phyloP scores from a whole-genome alignment of 345 rosid genomes.

The Corchorus olitorius region DNA sequence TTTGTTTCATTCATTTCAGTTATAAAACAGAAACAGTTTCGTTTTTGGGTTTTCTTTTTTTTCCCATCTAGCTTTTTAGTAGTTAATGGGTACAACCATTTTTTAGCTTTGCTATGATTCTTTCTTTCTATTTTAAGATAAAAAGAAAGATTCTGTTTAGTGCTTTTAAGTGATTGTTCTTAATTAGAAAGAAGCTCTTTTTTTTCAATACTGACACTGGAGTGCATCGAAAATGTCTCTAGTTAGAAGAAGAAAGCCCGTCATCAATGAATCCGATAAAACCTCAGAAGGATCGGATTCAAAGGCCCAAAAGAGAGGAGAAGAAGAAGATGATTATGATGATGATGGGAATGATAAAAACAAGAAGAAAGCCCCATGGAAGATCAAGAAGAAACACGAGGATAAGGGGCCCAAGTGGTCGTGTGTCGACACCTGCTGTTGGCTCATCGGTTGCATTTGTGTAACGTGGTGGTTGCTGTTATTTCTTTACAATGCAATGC shows the following conservation, averaged over 20 bases:
- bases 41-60: too few relatives aligned
- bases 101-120: neutral
- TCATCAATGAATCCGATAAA: constrained; percentile 9
- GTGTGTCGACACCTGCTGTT: constrained; percentile 84
- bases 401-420: constrained; percentile 53
- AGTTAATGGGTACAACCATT: too few relatives aligned
- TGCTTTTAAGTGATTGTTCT: neutral
- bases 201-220: too few relatives aligned
- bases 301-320: neutral
- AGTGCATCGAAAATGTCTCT: constrained; percentile 18
- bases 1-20: too few relatives aligned
- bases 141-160: neutral
- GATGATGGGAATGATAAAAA: constrained; percentile 12
- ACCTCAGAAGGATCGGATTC: constrained; percentile 4
- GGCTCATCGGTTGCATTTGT: constrained; percentile 88
- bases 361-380: neutral
- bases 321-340: constrained; percentile 12
- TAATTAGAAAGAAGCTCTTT: neutral
- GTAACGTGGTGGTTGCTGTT: constrained; percentile 83
- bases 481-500: constrained; percentile 86
- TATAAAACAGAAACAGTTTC: too few relatives aligned
- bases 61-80: too few relatives aligned
- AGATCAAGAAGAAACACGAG: neutral
- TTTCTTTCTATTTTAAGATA: neutral
- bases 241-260: constrained; percentile 29